Conservation (phyloP, 2,329 filamentous ascomycete species). For the Botryotinia globosa region DNA sequence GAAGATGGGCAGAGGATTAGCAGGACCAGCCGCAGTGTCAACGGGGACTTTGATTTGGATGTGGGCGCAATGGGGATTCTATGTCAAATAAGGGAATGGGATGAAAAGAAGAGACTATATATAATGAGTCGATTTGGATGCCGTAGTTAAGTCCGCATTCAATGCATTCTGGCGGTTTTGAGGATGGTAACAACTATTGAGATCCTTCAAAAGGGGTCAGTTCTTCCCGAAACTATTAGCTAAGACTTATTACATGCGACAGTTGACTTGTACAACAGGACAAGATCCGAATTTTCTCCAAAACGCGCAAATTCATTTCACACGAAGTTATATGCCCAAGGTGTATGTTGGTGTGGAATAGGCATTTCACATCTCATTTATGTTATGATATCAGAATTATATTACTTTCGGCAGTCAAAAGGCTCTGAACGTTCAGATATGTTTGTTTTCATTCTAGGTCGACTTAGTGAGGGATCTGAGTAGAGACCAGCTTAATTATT, state of each 20-base stretch:
- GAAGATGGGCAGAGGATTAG: slow-evolving; percentile 56
- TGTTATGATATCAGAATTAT: background rate
- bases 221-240: background rate
- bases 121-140: background rate
- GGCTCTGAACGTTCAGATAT: background rate
- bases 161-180: background rate
- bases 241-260: background rate
- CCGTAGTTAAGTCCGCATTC: background rate
- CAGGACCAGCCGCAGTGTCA: slow-evolving; percentile 54
- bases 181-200: background rate
- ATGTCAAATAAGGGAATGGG: slow-evolving; percentile 47
- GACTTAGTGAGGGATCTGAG: background rate
- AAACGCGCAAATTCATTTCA: no score
- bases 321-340: background rate
- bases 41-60: slow-evolving; percentile 56
- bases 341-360: background rate
- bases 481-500: background rate
- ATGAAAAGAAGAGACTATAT: background rate
- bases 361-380: background rate
- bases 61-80: slow-evolving; percentile 64
- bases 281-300: no score
- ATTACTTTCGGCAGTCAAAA: background rate
- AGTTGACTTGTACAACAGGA: no score
- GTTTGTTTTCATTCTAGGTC: background rate
- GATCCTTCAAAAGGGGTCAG: background rate